These are phyloP conservation scores for Xylariaceae sp. DNA, from an alignment of 2,329 filamentous ascomycete genomes.

Conservation along the genomic window DNA sequence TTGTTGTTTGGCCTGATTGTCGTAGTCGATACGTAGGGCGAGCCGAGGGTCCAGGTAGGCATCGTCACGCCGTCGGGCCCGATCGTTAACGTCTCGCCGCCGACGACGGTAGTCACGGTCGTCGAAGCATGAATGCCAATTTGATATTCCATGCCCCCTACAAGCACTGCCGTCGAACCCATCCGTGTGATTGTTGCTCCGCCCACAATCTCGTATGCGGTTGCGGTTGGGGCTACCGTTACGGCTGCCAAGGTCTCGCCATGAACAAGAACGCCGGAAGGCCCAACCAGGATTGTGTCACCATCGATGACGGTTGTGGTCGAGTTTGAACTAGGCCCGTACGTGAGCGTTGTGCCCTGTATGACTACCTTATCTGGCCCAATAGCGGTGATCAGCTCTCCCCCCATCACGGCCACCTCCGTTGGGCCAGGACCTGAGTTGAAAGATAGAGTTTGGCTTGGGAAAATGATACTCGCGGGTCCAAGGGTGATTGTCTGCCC, in stretches of 20 bases:
- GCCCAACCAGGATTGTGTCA: conserved; percentile 54
- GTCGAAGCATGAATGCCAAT: conserved; percentile 48
- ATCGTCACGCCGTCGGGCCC: conserved; percentile 53
- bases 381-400: conserved; percentile 49
- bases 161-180: conserved; percentile 51
- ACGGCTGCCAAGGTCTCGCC: conserved; percentile 48
- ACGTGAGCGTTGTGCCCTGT: conserved; percentile 49
- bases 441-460: conserved; percentile 43
- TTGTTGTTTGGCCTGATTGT: conserved; percentile 38
- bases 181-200: conserved; percentile 56
- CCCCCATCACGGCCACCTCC: conserved; percentile 51
- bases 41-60: conserved; percentile 47
- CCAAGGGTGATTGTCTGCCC: conserved; percentile 32
- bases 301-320: conserved; percentile 49
- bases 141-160: conserved; percentile 54
- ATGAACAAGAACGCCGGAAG: conserved; percentile 45
- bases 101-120: conserved; percentile 48
- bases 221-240: conserved; percentile 39
- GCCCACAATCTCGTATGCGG: conserved; percentile 51
- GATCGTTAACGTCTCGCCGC: conserved; percentile 55
- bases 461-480: conserved; percentile 40
- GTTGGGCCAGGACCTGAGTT: conserved; percentile 40
- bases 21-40: conserved; percentile 35
- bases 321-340: conserved; percentile 40
- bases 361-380: conserved; percentile 46